These are phyloP conservation scores for Eucalyptus regnans DNA, from an alignment of 345 rosid genomes.

Conservation along the genomic window DNA sequence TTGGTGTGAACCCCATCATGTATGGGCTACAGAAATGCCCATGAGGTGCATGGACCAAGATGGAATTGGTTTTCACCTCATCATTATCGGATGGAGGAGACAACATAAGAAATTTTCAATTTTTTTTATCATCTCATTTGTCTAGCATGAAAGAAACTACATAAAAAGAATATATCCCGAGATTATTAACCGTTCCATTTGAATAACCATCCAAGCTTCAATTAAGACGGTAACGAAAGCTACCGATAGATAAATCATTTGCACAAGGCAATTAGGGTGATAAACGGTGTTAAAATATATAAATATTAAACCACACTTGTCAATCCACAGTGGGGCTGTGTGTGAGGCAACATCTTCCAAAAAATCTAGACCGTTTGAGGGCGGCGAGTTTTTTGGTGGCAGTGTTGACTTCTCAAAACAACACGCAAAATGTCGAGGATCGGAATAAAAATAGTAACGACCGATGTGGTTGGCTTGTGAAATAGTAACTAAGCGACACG, in stretches of 20 bases:
- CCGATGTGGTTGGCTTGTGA: too few species aligned
- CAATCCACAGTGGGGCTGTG: too few species aligned
- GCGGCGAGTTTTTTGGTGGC: too few species aligned
- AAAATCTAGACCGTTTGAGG: too few species aligned
- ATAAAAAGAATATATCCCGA: accelerated
- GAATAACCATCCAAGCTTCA: background rate
- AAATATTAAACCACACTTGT: too few species aligned
- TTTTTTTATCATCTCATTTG: background rate
- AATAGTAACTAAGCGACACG: too few species aligned
- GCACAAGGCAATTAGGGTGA: background rate
- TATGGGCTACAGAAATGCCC: background rate
- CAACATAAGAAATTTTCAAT: background rate
- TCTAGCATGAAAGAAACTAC: background rate
- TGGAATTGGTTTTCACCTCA: background rate
- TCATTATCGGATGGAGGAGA: background rate
- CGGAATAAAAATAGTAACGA: too few species aligned
- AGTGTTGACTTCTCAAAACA: too few species aligned
- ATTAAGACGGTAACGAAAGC: background rate
- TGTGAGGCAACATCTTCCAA: too few species aligned
- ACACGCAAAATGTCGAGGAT: too few species aligned
- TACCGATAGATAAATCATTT: background rate
- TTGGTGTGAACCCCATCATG: background rate
- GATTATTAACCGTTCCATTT: background rate
- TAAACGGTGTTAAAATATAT: background rate
- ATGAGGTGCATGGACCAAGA: background rate